Evolutionary conservation across 805 yeast genomes (phyloP).

Genomic region (Yarrowia sp.): DNA sequence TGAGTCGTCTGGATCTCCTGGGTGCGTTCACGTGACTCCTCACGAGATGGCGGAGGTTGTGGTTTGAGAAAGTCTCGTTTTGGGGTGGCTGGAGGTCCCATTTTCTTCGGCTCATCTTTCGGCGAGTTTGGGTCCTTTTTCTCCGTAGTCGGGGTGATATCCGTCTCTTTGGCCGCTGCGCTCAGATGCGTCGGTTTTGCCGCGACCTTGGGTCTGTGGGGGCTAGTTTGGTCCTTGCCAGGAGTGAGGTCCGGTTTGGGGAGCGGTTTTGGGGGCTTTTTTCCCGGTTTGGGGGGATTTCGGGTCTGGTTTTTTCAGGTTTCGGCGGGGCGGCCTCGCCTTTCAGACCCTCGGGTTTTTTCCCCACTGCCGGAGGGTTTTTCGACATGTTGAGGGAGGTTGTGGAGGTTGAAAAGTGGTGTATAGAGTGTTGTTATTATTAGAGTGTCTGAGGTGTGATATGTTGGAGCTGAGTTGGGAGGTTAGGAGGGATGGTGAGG

Average conservation of each 20-base stretch:
- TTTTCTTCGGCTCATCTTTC: background rate
- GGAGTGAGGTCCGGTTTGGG: background rate
- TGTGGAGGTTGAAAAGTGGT: background rate
- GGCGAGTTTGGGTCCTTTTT: background rate
- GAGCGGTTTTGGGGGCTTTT: background rate
- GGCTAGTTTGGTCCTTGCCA: background rate
- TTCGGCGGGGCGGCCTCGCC: background rate
- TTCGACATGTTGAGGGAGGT: background rate
- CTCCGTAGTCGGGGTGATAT: background rate
- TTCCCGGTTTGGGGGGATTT: background rate
- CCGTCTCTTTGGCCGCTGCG: background rate
- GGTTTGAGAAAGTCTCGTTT: background rate
- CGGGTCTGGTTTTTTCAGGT: background rate
- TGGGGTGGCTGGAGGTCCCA: background rate
- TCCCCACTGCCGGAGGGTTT: conserved; percentile 4
- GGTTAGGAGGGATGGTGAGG: too few species aligned
- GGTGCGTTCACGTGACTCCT: background rate
- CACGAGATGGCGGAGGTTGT: conserved; percentile 11
- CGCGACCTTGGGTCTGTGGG: background rate
- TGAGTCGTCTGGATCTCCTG: background rate
- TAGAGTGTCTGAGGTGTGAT: background rate
- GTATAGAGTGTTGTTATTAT: background rate
- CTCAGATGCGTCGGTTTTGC: background rate
- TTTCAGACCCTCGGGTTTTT: conserved; percentile 4
- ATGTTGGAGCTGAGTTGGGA: too few species aligned